Conservation (phyloP, 768 basidiomycete species). For the Trametes punicea region DNA sequence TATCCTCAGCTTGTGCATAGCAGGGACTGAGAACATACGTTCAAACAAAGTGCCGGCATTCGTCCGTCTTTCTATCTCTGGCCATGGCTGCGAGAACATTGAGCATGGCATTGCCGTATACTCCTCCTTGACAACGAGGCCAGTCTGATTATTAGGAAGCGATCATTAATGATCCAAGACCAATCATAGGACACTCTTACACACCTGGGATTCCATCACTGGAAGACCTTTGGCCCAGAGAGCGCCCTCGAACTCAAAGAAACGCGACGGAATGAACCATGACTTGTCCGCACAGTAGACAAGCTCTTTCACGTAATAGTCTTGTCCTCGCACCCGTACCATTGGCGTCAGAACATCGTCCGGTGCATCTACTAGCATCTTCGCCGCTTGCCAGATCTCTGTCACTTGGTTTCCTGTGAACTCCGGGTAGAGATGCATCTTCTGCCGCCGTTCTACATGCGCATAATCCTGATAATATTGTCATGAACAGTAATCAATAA, state of each 20-base stretch:
- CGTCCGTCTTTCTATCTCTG: neutral
- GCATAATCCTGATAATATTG: constrained; percentile 22
- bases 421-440: constrained; percentile 31
- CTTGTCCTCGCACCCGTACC: constrained; percentile 15
- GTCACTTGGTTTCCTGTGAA: constrained; percentile 22
- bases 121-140: neutral
- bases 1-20: neutral
- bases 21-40: neutral
- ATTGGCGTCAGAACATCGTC: constrained; percentile 26
- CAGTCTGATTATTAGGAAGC: neutral
- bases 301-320: constrained; percentile 30
- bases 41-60: neutral
- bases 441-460: constrained; percentile 22
- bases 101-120: neutral
- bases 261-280: constrained; percentile 20
- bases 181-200: neutral
- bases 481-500: neutral
- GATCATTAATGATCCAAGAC: neutral
- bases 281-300: constrained; percentile 5
- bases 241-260: constrained; percentile 3
- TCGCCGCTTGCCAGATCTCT: constrained; percentile 28
- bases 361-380: constrained; percentile 31
- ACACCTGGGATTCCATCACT: neutral
- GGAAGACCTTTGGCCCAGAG: constrained; percentile 5
- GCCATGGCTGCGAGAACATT: neutral